phyloP scores from a whole-genome alignment of 192 early-diverging fungal genomes.

The Endogone sp. region DNA sequence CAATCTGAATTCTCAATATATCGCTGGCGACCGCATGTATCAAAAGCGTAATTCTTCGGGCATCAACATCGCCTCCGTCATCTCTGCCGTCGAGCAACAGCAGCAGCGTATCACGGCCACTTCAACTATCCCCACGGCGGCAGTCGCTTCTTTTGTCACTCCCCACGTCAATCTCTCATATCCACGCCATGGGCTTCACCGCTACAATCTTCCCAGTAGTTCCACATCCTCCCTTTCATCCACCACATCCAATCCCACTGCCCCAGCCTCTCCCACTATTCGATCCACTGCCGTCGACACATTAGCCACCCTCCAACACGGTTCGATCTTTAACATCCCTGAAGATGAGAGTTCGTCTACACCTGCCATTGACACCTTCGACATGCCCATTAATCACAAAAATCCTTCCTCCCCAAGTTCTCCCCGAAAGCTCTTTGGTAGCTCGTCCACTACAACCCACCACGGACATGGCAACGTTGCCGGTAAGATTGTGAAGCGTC shows the following conservation, averaged over 20 bases:
- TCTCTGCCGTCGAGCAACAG: neutral
- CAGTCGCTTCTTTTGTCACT: neutral
- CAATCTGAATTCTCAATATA: neutral
- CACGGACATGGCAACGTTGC: neutral
- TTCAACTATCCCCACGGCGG: neutral
- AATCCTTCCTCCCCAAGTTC: conserved; percentile 15
- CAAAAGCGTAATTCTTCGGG: neutral
- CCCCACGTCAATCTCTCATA: neutral
- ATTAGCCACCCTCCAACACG: neutral
- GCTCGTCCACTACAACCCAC: neutral
- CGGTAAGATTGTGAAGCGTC: neutral
- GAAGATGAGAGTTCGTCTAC: conserved; percentile 11
- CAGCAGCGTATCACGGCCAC: neutral
- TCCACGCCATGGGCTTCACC: neutral
- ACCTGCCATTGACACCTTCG: conserved; percentile 10
- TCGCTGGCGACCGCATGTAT: neutral
- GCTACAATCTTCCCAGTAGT: neutral
- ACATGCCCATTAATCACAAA: conserved; percentile 8
- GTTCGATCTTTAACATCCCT: neutral
- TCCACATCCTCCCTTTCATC: neutral
- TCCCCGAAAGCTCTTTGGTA: conserved; percentile 18
- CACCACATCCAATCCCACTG: neutral
- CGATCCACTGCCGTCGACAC: neutral
- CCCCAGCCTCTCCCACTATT: conserved; percentile 11
- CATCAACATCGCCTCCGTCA: neutral